These are phyloP conservation scores for Caryocar brasiliense DNA, from an alignment of 441 rosid genomes.

Conservation along the genomic window DNA sequence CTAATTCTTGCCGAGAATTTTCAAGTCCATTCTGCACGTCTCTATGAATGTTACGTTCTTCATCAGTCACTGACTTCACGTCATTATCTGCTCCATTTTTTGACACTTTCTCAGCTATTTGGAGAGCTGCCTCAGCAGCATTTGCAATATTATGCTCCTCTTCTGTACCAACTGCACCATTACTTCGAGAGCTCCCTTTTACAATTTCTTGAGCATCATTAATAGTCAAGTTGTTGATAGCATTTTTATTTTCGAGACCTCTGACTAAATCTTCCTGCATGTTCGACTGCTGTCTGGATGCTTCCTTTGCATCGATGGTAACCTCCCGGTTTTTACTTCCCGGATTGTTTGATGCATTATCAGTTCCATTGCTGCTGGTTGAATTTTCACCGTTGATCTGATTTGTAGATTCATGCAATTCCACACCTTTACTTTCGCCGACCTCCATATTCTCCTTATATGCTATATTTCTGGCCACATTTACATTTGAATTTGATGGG, in stretches of 20 bases:
- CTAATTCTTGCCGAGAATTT: conserved; percentile 5
- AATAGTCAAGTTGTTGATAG: not conserved
- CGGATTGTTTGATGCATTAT: not conserved
- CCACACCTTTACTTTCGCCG: not conserved
- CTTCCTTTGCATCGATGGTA: not conserved
- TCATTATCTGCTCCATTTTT: conserved; percentile 3
- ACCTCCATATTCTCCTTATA: not conserved
- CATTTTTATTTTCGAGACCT: not conserved
- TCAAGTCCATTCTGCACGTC: not conserved
- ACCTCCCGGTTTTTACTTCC: conserved; percentile 1
- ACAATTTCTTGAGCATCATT: not conserved
- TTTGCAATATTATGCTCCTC: conserved; percentile 7
- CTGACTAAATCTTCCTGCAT: conserved; percentile 1
- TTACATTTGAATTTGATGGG: conserved; percentile 17
- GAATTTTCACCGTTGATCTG: not conserved
- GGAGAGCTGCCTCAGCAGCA: not conserved
- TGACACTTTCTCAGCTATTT: not conserved
- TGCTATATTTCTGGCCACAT: not conserved
- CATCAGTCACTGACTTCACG: not conserved
- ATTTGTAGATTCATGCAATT: not conserved
- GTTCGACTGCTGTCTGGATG: not conserved
- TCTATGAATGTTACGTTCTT: conserved; percentile 5
- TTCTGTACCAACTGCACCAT: not conserved
- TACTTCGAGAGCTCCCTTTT: not conserved
- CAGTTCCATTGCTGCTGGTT: not conserved